Percentiles rank a stretch among this genome's conserved stretches.
These are phyloP conservation scores for Peronospora destructor DNA, from an alignment of 352 stramenopile species.

Conservation along the genomic window DNA sequence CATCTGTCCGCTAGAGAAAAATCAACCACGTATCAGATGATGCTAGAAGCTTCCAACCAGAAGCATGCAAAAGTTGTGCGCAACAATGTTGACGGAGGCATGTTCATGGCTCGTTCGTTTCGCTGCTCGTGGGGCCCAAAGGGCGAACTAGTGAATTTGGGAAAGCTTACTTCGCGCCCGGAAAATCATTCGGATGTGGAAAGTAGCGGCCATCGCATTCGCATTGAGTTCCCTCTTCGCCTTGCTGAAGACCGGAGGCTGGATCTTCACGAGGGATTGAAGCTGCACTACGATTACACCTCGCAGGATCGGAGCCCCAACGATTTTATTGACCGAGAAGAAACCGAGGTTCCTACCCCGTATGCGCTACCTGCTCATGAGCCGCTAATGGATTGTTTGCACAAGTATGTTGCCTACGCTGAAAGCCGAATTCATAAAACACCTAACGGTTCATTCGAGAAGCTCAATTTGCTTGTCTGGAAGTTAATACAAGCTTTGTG, in stretches of 20 bases:
- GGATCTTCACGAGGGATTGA: slow-evolving; percentile 44
- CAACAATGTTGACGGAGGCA: slow-evolving; percentile 51
- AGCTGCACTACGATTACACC: slow-evolving; percentile 52
- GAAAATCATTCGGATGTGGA: slow-evolving; percentile 18
- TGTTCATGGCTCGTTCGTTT: slow-evolving; percentile 79
- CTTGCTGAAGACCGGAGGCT: slow-evolving; percentile 30
- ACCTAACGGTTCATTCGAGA: slow-evolving; percentile 11
- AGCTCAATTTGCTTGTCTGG: slow-evolving; percentile 42
- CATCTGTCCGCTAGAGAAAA: slow-evolving; percentile 29
- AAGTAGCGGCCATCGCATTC: slow-evolving; percentile 24
- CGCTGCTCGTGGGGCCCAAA: slow-evolving; percentile 77
- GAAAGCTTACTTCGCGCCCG: slow-evolving; percentile 30
- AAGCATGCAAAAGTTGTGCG: slow-evolving; percentile 27
- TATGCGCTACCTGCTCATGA: slow-evolving; percentile 48
- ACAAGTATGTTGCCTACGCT: slow-evolving; percentile 50
- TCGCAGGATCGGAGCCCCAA: slow-evolving; percentile 23
- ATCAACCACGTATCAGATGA: slow-evolving; percentile 67
- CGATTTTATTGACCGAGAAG: slow-evolving; percentile 26
- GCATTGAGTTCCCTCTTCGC: slow-evolving; percentile 49
- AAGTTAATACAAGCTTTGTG: slow-evolving; percentile 67
- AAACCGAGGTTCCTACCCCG: slow-evolving; percentile 25
- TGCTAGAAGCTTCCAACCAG: slow-evolving; percentile 39
- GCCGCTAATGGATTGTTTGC: slow-evolving; percentile 46
- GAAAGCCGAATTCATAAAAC: slow-evolving; percentile 23
- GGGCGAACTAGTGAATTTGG: slow-evolving; percentile 62